Conservation (phyloP, 805 yeast genomes). For the Starmerella potacharoeniae region DNA sequence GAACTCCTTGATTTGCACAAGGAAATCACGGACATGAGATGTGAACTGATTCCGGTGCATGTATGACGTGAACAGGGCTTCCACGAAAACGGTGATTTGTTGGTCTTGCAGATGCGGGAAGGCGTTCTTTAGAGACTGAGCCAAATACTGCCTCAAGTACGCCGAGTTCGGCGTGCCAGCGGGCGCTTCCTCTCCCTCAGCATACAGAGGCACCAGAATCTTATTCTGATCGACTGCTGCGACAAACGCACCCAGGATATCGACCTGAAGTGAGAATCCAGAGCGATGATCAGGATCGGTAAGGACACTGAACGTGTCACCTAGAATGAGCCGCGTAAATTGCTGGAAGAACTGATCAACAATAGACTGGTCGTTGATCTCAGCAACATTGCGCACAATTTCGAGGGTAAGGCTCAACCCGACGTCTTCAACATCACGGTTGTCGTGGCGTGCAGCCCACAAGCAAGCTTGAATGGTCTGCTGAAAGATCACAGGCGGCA, state of each 20-base stretch:
- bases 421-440: slow-evolving; percentile 88
- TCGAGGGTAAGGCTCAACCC: slow-evolving; percentile 81
- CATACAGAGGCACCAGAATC: slow-evolving; percentile 67
- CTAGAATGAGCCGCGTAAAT: slow-evolving; percentile 76
- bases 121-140: slow-evolving; percentile 71
- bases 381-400: slow-evolving; percentile 72
- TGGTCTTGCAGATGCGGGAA: slow-evolving; percentile 81
- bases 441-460: slow-evolving; percentile 97
- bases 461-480: slow-evolving; percentile 83
- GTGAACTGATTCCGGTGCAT: slow-evolving; percentile 65
- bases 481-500: slow-evolving; percentile 87
- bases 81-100: slow-evolving; percentile 71
- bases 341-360: slow-evolving; percentile 78
- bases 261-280: slow-evolving; percentile 81
- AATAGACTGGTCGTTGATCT: slow-evolving; percentile 48
- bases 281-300: slow-evolving; percentile 98
- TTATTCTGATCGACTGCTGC: slow-evolving; percentile 68
- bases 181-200: slow-evolving; percentile 62
- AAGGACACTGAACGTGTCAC: slow-evolving; percentile 84
- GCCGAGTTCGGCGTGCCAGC: slow-evolving; percentile 72
- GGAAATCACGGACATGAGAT: slow-evolving; percentile 82
- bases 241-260: slow-evolving; percentile 70
- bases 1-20: slow-evolving; percentile 87
- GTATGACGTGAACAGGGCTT: slow-evolving; percentile 58
- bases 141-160: slow-evolving; percentile 69